Percentiles rank a stretch among this genome's conserved stretches.
phyloP scores from a whole-genome alignment of 2,329 filamentous ascomycete genomes.

The Corinectria fuckeliana region DNA sequence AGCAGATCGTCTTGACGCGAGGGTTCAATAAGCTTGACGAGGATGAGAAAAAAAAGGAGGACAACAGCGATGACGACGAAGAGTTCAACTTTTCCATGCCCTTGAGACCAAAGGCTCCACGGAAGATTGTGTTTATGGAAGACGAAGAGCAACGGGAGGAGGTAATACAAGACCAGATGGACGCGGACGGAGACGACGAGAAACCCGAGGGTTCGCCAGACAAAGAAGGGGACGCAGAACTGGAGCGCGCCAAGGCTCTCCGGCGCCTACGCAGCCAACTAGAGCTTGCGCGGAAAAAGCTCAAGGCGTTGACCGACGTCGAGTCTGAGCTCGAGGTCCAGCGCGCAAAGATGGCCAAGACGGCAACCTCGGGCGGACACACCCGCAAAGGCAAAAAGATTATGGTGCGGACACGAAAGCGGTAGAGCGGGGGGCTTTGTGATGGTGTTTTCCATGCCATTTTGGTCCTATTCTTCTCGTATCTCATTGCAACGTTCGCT shows the following conservation, averaged over 20 bases:
- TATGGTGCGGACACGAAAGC: constrained; percentile 68
- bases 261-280: constrained; percentile 57
- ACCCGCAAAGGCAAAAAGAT: constrained; percentile 68
- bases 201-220: constrained; percentile 32
- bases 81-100: constrained; percentile 42
- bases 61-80: constrained; percentile 43
- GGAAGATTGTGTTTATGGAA: constrained; percentile 62
- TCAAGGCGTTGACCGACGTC: constrained; percentile 60
- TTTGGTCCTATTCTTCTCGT: constrained; percentile 31
- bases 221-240: constrained; percentile 38
- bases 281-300: constrained; percentile 58
- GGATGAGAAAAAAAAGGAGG: constrained; percentile 40
- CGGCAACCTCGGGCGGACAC: constrained; percentile 63
- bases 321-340: constrained; percentile 65
- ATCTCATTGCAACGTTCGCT: constrained; percentile 26
- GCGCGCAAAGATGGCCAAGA: constrained; percentile 70
- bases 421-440: constrained; percentile 46
- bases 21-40: constrained; percentile 48
- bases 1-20: constrained; percentile 55
- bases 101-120: constrained; percentile 42
- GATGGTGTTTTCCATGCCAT: constrained; percentile 15
- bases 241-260: constrained; percentile 50
- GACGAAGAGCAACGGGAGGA: constrained; percentile 46
- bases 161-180: constrained; percentile 39
- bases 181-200: constrained; percentile 42